Evolutionary conservation across 2,329 filamentous ascomycete species (phyloP).

Genomic region (Cordyceps cateniannulata): DNA sequence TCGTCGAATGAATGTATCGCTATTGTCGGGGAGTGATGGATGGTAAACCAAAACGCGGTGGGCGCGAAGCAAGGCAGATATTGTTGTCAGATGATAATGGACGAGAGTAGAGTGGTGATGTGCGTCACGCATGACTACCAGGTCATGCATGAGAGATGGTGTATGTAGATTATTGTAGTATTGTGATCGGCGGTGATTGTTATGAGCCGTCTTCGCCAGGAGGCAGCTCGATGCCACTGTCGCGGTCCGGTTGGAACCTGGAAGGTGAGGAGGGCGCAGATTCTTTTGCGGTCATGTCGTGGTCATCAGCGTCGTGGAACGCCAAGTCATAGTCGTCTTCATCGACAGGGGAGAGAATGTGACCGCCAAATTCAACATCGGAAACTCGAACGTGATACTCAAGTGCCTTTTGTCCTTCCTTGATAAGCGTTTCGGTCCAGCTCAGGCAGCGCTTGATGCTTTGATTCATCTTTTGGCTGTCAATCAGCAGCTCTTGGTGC

Average conservation of each 20-base stretch:
- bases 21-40: background rate
- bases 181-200: background rate
- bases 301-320: conserved; percentile 16
- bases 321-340: conserved; percentile 42
- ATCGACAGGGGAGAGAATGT: conserved; percentile 64
- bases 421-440: conserved; percentile 87
- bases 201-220: conserved; percentile 18
- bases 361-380: conserved; percentile 75
- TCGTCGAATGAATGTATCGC: background rate
- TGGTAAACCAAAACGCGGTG: background rate
- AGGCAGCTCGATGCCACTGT: conserved; percentile 46
- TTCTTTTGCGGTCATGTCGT: conserved; percentile 19
- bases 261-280: conserved; percentile 25
- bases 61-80: background rate
- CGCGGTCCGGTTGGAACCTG: conserved; percentile 40
- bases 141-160: conserved; percentile 1
- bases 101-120: conserved; percentile 4
- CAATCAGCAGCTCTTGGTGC: conserved; percentile 80
- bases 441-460: conserved; percentile 83
- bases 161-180: background rate
- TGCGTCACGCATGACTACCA: background rate
- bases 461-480: conserved; percentile 93
- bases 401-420: conserved; percentile 79
- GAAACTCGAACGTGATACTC: conserved; percentile 72
- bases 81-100: background rate